A percentile compares a stretch with the other conserved stretches of the same genome.
Evolutionary conservation across 2,329 filamentous ascomycete species (phyloP).

Genomic region (Monosporascus sp.): DNA sequence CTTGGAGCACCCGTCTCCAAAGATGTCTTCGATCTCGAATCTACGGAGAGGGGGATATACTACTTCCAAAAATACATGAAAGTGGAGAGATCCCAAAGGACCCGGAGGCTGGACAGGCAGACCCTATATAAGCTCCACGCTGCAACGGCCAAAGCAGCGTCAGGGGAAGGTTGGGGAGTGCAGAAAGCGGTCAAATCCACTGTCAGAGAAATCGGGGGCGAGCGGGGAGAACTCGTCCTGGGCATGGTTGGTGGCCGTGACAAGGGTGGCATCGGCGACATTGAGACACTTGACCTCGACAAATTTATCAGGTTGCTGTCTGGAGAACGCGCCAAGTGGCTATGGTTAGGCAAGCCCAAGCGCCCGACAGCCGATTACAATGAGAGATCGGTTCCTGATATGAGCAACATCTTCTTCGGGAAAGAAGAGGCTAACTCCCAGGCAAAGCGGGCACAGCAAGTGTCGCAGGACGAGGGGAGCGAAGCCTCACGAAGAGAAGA

Average conservation of each 20-base stretch:
- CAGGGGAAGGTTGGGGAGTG: slow-evolving; percentile 86
- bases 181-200: slow-evolving; percentile 92
- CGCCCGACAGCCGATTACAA: slow-evolving; percentile 50
- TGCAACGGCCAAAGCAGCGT: slow-evolving; percentile 83
- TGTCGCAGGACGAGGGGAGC: slow-evolving; percentile 47
- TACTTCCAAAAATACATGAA: slow-evolving; percentile 89
- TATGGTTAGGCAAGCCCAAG: slow-evolving; percentile 87
- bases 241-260: slow-evolving; percentile 87
- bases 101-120: slow-evolving; percentile 73
- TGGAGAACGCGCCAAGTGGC: slow-evolving; percentile 83
- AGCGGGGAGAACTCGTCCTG: slow-evolving; percentile 89
- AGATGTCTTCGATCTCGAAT: slow-evolving; percentile 82
- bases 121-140: slow-evolving; percentile 77
- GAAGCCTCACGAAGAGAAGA: slow-evolving; percentile 42
- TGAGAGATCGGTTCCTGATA: slow-evolving; percentile 40
- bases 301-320: slow-evolving; percentile 71
- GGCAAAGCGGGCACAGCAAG: slow-evolving; percentile 44
- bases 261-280: slow-evolving; percentile 83
- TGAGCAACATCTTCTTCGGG: slow-evolving; percentile 44
- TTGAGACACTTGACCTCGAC: slow-evolving; percentile 88
- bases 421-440: slow-evolving; percentile 49
- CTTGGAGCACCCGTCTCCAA: slow-evolving; percentile 80
- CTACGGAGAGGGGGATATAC: slow-evolving; percentile 75
- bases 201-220: slow-evolving; percentile 86
- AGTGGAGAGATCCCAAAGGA: slow-evolving; percentile 67